Percentiles rank a stretch among this genome's conserved stretches.
phyloP scores from a whole-genome alignment of 2,329 filamentous ascomycete species.

The Fusarium guadeloupense region DNA sequence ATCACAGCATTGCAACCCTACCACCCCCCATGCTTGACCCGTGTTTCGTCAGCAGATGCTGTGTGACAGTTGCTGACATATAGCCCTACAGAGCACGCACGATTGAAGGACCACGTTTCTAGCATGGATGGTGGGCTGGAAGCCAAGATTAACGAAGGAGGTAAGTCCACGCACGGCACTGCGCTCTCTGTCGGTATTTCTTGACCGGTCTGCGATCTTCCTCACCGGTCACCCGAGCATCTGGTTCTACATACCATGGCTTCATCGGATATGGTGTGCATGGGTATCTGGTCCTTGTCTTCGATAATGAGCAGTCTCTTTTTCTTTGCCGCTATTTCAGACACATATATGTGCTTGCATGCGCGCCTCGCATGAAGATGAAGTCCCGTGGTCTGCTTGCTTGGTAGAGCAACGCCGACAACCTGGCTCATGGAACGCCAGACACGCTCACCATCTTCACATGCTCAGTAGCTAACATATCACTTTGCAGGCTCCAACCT shows the following conservation, averaged over 20 bases:
- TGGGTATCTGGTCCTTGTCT: conserved; percentile 18
- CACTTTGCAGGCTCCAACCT: conserved; percentile 80
- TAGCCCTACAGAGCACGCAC: conserved; percentile 77
- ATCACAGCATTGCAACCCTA: conserved; percentile 26
- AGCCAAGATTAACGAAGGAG: conserved; percentile 91
- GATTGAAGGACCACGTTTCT: conserved; percentile 88
- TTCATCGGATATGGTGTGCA: conserved; percentile 19
- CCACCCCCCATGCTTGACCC: conserved; percentile 3
- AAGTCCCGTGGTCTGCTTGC: conserved; percentile 45
- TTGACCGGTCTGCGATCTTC: conserved; percentile 19
- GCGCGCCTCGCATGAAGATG: conserved; percentile 47
- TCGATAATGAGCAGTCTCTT: conserved; percentile 22
- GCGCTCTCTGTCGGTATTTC: conserved; percentile 41
- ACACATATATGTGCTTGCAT: conserved; percentile 46
- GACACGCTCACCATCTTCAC: conserved; percentile 13
- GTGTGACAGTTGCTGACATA: conserved; percentile 38
- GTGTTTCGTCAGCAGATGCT: conserved; percentile 22
- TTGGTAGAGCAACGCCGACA: conserved; percentile 10
- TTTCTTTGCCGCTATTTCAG: conserved; percentile 22
- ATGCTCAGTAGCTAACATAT: conserved; percentile 29
- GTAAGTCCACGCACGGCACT: conserved; percentile 61
- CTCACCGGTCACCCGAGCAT: conserved; percentile 29
- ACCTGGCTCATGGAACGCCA: conserved; percentile 1
- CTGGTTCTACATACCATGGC: conserved; percentile 27
- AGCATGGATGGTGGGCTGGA: conserved; percentile 91